Percentiles rank a stretch among this genome's conserved stretches.
These are phyloP conservation scores for Psilocybe sp. DNA, from an alignment of 768 basidiomycete genomes.

Conservation along the genomic window DNA sequence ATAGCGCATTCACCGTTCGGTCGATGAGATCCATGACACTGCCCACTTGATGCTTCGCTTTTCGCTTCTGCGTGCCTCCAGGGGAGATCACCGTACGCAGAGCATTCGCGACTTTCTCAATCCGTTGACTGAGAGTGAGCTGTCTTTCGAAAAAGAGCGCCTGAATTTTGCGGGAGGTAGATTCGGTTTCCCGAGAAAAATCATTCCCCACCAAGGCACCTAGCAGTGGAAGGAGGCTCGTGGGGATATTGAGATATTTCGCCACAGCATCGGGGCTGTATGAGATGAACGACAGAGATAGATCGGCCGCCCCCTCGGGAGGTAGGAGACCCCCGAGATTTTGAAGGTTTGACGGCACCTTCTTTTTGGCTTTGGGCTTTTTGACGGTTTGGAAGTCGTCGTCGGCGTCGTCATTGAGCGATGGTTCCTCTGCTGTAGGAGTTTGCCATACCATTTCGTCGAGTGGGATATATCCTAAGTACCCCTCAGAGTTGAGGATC, in stretches of 20 bases:
- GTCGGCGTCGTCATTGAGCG: conserved; percentile 34
- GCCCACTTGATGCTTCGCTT: conserved; percentile 52
- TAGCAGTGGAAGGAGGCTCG: conserved; percentile 71
- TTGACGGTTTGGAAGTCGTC: conserved; percentile 60
- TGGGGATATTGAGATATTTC: conserved; percentile 61
- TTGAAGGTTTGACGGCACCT: conserved; percentile 21
- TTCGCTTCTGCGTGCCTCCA: conserved; percentile 39
- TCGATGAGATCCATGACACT: conserved; percentile 80
- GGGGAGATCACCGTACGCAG: conserved; percentile 54
- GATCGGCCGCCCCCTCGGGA: conserved; percentile 40
- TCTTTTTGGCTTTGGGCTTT: conserved; percentile 51
- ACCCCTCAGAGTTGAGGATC: conserved; percentile 71
- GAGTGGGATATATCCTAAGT: conserved; percentile 74
- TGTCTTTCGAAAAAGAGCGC: conserved; percentile 66
- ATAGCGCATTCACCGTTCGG: conserved; percentile 56
- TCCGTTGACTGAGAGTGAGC: conserved; percentile 58
- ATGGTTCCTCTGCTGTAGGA: conserved; percentile 22
- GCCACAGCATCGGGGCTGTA: conserved; percentile 67
- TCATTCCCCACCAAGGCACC: conserved; percentile 83
- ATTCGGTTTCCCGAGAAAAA: conserved; percentile 54
- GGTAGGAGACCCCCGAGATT: conserved; percentile 48
- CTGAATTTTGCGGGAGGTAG: conserved; percentile 49
- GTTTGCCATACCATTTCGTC: conserved; percentile 72
- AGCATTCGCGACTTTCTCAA: conserved; percentile 59
- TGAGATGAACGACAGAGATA: conserved; percentile 51